Base-by-base conservation (phyloP, 2,329 filamentous ascomycete species). In the Aspergillus sp. region DNA sequence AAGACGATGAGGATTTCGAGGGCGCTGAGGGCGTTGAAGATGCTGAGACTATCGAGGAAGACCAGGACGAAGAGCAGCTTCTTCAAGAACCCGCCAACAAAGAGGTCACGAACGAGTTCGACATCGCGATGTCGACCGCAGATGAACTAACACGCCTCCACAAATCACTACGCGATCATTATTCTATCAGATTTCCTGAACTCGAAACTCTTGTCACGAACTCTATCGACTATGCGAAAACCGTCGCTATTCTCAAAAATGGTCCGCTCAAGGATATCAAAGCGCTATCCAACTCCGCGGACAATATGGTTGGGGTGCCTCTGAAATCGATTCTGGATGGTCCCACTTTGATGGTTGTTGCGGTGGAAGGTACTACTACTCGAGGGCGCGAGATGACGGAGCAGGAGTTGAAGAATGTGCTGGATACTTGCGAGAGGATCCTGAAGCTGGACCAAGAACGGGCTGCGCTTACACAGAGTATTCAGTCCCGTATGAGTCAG, bases 161-260 rank as follows among this genome's bases (percentile, higher is more conserved):
- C 81, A 99, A 99, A 77, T 96, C 91, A 74, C 91, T 97, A 58
- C 86, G 93, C 68, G 95, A 99, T 69, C 91, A 97, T 76, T 99
- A 99, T 78, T 96, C 93, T 9, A 83, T 89, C 17, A 86, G 93
- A 59, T 99, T 98, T 68, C 93, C 95, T 0, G 93, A 97, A 75
- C 84, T 99, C 41, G 95, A 99, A 74, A 85, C 84, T 17, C 84
- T 99, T 34, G 89, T 99, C 59, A 91, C 90, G 56, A 96, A 93
- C 67, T 92, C 95, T 1, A 83, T 98, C 50, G 91, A 97, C 71
- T 99, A 97, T 76, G 92, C 93, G 26, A 96, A 96, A 78, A 91
- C 95, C 0, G 95, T 98, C 8, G 88, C 91, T 3, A 96, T 98
- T 63, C 84, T 99, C 61, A 89, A 91, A 65, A 98, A 98, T 77